Evolutionary conservation across 2,329 filamentous ascomycete genomes (phyloP).

Genomic region (Proliferodiscus dingleyae): DNA sequence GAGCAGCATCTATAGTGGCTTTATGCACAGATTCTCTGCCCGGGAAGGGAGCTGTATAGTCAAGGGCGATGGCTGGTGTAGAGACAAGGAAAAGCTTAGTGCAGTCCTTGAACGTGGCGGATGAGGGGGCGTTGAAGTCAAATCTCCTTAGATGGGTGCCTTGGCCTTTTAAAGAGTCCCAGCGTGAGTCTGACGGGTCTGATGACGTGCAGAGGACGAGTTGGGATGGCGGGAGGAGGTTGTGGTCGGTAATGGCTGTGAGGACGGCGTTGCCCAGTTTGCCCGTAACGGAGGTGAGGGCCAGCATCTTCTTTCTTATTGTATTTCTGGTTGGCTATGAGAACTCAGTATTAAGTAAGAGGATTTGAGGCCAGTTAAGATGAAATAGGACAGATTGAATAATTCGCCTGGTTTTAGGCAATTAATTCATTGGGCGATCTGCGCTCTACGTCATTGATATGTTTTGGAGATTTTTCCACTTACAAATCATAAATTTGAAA

Average conservation of each 20-base stretch:
- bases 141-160: conserved; percentile 17
- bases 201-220: conserved; percentile 21
- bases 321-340: background rate
- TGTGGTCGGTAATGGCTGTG: conserved; percentile 14
- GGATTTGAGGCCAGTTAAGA: background rate
- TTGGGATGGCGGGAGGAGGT: conserved; percentile 12
- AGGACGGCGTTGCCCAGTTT: conserved; percentile 20
- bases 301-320: conserved; percentile 12
- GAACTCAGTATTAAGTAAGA: background rate
- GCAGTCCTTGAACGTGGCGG: conserved; percentile 11
- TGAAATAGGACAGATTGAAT: no score
- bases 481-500: background rate
- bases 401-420: no score
- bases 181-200: conserved; percentile 31
- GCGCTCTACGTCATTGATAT: no score
- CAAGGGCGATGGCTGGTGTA: conserved; percentile 20
- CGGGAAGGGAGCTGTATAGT: conserved; percentile 39
- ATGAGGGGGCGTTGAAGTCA: conserved; percentile 12
- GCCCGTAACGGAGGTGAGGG: conserved; percentile 18
- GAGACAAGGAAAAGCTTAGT: conserved; percentile 34
- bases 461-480: background rate
- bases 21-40: conserved; percentile 14
- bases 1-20: conserved; percentile 24
- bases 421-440: no score
- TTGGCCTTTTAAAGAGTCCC: conserved; percentile 26